Evolutionary conservation across 352 stramenopile species (phyloP).

Genomic region (Phytophthora sansomeana): DNA sequence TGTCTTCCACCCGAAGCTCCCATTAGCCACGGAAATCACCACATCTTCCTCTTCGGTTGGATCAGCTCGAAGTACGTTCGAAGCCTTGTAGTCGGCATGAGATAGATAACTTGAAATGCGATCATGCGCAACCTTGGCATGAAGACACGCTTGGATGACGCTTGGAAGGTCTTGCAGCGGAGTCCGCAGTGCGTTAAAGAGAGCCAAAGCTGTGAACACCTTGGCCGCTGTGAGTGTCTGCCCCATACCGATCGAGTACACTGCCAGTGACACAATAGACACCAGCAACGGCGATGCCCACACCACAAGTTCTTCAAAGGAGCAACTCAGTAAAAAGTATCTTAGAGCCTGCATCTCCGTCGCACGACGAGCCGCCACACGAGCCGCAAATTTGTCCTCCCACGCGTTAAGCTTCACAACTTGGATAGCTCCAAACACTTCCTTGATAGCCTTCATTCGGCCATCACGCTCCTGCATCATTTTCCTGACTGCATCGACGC

Average conservation of each 20-base stretch:
- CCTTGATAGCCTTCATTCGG: slow-evolving; percentile 91
- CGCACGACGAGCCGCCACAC: slow-evolving; percentile 37
- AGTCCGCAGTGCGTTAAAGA: slow-evolving; percentile 50
- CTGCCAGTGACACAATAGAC: slow-evolving; percentile 50
- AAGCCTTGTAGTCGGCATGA: slow-evolving; percentile 17
- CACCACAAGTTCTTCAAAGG: slow-evolving; percentile 59
- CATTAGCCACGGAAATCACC: slow-evolving; percentile 27
- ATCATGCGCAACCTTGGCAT: slow-evolving; percentile 30
- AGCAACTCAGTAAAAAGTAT: slow-evolving; percentile 59
- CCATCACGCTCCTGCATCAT: slow-evolving; percentile 90
- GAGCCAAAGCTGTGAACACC: slow-evolving; percentile 53
- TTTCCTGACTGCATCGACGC: slow-evolving; percentile 57
- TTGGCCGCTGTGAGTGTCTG: slow-evolving; percentile 44
- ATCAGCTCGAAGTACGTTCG: slow-evolving; percentile 11
- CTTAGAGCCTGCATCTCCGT: slow-evolving; percentile 91
- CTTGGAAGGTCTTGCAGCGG: slow-evolving; percentile 36
- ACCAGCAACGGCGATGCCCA: slow-evolving; percentile 57
- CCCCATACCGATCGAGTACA: slow-evolving; percentile 46
- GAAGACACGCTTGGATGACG: slow-evolving; percentile 37
- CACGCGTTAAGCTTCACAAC: slow-evolving; percentile 97
- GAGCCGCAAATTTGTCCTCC: slow-evolving; percentile 77
- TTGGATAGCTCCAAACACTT: slow-evolving; percentile 93
- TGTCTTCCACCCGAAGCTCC: slow-evolving; percentile 35
- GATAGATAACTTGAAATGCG: slow-evolving; percentile 36
- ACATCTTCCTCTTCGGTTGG: slow-evolving; percentile 20